A percentile compares a stretch with the other conserved stretches of the same genome.
Conservation (phyloP, 2,329 filamentous ascomycete species). For the Colletotrichum cuscutae region DNA sequence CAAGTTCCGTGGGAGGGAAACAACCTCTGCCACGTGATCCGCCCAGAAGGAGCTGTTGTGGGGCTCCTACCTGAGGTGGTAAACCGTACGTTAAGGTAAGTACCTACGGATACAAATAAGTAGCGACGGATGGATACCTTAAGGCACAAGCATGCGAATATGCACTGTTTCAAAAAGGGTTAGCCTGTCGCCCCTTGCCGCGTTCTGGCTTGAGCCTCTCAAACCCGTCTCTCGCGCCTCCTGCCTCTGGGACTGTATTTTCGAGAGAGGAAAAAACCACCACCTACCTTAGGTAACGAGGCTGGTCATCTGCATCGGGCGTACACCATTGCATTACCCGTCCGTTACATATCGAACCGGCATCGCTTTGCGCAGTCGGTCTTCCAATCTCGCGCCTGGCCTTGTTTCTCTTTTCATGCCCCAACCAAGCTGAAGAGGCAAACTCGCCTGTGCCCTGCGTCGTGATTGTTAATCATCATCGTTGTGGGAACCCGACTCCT, state of each 20-base stretch:
- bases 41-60: neutral
- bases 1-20: no score
- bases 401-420: constrained; percentile 11
- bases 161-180: neutral
- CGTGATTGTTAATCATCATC: constrained; percentile 28
- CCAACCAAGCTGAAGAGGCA: constrained; percentile 25
- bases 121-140: no score
- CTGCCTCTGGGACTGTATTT: neutral
- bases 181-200: neutral
- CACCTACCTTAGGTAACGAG: neutral
- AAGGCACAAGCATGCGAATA: neutral
- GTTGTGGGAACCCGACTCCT: constrained; percentile 14
- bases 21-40: neutral
- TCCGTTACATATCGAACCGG: neutral
- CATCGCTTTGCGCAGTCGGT: neutral
- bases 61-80: neutral
- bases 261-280: constrained; percentile 7
- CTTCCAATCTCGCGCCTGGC: neutral
- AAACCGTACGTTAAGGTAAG: no score
- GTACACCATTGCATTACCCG: neutral
- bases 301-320: neutral
- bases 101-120: no score
- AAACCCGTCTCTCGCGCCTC: neutral
- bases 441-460: constrained; percentile 29
- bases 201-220: constrained; percentile 13